Percentiles rank a stretch among this genome's conserved stretches.
phyloP scores from a whole-genome alignment of 371 early-diverging fungal genomes.

The Thermomucor indicae-seudaticae region DNA sequence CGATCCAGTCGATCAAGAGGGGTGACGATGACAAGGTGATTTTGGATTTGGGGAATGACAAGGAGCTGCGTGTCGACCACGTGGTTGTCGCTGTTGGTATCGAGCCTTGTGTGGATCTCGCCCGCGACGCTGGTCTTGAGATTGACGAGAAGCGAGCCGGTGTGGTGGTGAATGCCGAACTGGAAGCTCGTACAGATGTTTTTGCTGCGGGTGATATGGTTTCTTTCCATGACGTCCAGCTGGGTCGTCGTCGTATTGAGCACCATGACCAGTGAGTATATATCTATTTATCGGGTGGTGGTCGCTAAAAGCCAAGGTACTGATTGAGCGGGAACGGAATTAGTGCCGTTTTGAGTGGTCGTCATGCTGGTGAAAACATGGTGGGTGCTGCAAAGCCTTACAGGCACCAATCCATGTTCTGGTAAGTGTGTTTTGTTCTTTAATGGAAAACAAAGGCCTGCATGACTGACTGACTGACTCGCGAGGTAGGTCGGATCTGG shows the following conservation, averaged over 20 bases:
- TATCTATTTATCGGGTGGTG: no score
- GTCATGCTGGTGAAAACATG: conserved; percentile 75
- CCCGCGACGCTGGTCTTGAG: conserved; percentile 65
- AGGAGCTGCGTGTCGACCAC: conserved; percentile 55
- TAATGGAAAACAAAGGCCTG: not conserved
- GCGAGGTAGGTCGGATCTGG: conserved; percentile 52
- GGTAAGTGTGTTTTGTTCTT: conserved; percentile 28
- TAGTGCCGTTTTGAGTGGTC: conserved; percentile 64
- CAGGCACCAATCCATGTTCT: conserved; percentile 76
- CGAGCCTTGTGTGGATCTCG: conserved; percentile 65
- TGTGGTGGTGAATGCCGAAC: conserved; percentile 72
- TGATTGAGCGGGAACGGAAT: not conserved
- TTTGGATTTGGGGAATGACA: conserved; percentile 45
- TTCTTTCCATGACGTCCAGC: conserved; percentile 69
- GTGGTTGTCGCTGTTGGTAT: conserved; percentile 74
- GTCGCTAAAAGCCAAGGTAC: no score
- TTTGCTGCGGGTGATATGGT: conserved; percentile 77
- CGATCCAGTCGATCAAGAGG: conserved; percentile 37
- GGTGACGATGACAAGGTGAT: conserved; percentile 43
- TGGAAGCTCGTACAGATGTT: conserved; percentile 70
- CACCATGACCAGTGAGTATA: conserved; percentile 62
- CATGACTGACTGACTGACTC: not conserved
- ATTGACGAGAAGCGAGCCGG: conserved; percentile 66
- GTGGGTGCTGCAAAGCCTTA: conserved; percentile 59
- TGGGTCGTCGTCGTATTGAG: conserved; percentile 76